Percentiles rank a stretch among this genome's conserved stretches.
Conservation (phyloP, 257 asterid genomes). For the Solanum chilense region DNA sequence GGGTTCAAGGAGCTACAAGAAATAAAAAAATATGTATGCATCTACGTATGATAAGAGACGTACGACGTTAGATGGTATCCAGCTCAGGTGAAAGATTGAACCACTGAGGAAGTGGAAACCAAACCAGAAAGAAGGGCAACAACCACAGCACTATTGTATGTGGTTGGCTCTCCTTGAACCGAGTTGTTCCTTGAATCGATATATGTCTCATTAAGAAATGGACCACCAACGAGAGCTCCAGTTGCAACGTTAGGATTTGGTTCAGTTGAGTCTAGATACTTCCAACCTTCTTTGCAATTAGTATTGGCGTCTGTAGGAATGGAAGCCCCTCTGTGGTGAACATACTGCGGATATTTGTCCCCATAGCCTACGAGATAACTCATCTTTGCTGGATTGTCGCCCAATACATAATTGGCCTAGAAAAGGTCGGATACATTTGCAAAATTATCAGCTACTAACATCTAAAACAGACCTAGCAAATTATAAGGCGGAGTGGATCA, state of each 20-base stretch:
- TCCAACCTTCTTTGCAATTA: slow-evolving; percentile 73
- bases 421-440: neutral
- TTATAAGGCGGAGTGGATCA: neutral
- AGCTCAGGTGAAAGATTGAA: slow-evolving; percentile 32
- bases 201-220: slow-evolving; percentile 63
- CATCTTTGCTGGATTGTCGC: slow-evolving; percentile 65
- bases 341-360: slow-evolving; percentile 50
- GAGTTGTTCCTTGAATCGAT: slow-evolving; percentile 74
- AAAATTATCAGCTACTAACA: neutral
- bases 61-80: neutral
- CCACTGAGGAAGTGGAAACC: slow-evolving; percentile 54
- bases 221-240: slow-evolving; percentile 92
- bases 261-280: slow-evolving; percentile 49
- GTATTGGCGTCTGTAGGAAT: slow-evolving; percentile 44
- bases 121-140: slow-evolving; percentile 80
- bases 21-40: neutral
- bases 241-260: slow-evolving; percentile 74
- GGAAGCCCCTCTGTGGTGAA: slow-evolving; percentile 98
- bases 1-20: neutral
- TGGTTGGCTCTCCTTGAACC: slow-evolving; percentile 78
- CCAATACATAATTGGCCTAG: slow-evolving; percentile 70
- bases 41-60: neutral
- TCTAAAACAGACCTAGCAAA: neutral
- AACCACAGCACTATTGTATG: slow-evolving; percentile 62
- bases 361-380: slow-evolving; percentile 88